Evolutionary conservation across 129 eudicot species (phyloP), one percentile per base, ranked within the genome.

Genomic region (Artemisia annua): DNA sequence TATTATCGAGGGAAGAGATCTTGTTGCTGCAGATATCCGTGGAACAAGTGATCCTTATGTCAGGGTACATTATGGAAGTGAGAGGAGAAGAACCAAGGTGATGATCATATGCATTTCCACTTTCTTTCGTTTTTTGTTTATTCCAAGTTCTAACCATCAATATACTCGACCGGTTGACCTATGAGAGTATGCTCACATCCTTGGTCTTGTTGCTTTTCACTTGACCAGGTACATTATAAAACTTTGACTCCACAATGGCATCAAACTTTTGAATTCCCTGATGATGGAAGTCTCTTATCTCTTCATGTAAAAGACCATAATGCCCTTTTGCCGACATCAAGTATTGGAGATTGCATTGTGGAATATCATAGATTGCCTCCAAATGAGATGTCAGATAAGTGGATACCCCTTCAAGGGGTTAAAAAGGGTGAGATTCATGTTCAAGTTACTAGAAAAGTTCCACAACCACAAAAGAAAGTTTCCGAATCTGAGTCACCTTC

Each of bases 31-130:
- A 62, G 99, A 94, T 85, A 79, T 94, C 52, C 77, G 97, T 71
- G 99, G 99, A 77, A 90, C 99, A 4, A 94, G 99, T 72, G 99
- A 94, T 80, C 99, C 99, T 17, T 94, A 86, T 76, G 99, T 94
- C 20, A 84, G 89, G 82, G 74, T 94, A 80, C 97, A 94, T n/a
- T 94, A 94, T 51, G 99, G 99, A 50, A 84, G 78, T 81, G 63
- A 81, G 81, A 94, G 80, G 87, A 86, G 86, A 77, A 81, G 85
- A 35, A 94, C 97, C 60, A 94, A 94, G 89, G 97, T 92, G 64
- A 80, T 81, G 8, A 46, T 50, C 18, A 69, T 26, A 14, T 50
- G 39, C 17, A 15, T 66, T 28, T 68, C 32, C 4, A 50, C 1
- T 63, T 35, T 74, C 17, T 53, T 58, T 7, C 11, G 30, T 48